Conservation (phyloP, 1,139 yeast species). For the Debaryomycetaceae sp. region DNA sequence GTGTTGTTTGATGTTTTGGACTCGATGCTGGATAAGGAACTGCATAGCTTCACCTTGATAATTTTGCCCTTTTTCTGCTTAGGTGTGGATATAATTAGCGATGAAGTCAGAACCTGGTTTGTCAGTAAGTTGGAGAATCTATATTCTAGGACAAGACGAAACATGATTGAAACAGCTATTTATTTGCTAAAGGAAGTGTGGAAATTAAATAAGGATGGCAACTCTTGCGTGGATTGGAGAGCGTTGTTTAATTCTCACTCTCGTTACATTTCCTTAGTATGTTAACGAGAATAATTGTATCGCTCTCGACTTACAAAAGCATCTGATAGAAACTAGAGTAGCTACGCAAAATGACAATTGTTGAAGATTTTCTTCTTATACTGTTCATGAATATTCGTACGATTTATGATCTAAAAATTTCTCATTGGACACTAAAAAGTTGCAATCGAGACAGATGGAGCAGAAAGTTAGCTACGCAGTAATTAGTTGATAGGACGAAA, state of each 20-base stretch:
- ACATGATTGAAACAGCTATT: conserved; percentile 3
- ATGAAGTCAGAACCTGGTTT: conserved; percentile 6
- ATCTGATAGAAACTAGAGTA: too few relatives aligned
- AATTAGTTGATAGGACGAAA: too few relatives aligned
- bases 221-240: conserved; percentile 8
- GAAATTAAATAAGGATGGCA: conserved; percentile 7
- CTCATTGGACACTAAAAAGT: too few relatives aligned
- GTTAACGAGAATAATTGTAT: neutral
- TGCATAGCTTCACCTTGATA: neutral
- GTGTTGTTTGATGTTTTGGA: conserved; percentile 1
- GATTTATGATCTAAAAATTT: too few relatives aligned
- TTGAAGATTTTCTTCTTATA: too few relatives aligned
- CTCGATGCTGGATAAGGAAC: conserved; percentile 1
- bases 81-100: conserved; percentile 8
- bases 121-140: conserved; percentile 1
- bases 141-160: neutral
- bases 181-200: conserved; percentile 7
- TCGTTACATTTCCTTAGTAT: conserved; percentile 1
- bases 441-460: too few relatives aligned
- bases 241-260: neutral
- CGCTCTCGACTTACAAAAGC: too few relatives aligned
- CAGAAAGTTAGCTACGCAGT: too few relatives aligned
- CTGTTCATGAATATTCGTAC: too few relatives aligned
- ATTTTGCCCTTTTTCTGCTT: conserved; percentile 8
- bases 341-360: too few relatives aligned